A percentile compares a stretch with the other conserved stretches of the same genome.
These are phyloP conservation scores for Begonia masoniana DNA, from an alignment of 306 rosid genomes.

Conservation along the genomic window DNA sequence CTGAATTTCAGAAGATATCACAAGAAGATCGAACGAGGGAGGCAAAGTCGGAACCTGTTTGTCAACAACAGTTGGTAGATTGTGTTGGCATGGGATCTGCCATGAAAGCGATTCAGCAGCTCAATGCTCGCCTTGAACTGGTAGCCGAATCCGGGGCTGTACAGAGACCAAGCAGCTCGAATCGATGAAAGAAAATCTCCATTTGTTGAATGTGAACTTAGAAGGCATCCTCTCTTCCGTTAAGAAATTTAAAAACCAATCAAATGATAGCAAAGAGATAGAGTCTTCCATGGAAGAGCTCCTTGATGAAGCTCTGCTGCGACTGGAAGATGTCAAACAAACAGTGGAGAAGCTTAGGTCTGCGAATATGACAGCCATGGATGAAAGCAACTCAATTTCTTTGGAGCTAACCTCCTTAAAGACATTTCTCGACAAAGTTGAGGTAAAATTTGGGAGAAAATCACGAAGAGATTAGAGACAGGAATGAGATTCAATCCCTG, in stretches of 20 bases:
- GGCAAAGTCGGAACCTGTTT: conserved; percentile 27
- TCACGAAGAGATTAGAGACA: conserved; percentile 9
- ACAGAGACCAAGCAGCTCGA: conserved; percentile 31
- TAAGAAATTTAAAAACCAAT: conserved; percentile 43
- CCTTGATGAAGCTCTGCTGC: conserved; percentile 45
- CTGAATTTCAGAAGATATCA: conserved; percentile 40
- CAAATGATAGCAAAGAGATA: conserved; percentile 10
- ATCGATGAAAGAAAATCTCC: conserved; percentile 38
- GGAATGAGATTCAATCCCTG: conserved; percentile 8
- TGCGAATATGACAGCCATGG: conserved; percentile 37
- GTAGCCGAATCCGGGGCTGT: conserved; percentile 36
- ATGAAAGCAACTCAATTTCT: conserved; percentile 37
- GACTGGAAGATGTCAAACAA: conserved; percentile 52
- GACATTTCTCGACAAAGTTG: conserved; percentile 43
- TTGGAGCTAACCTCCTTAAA: conserved; percentile 50
- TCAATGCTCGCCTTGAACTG: conserved; percentile 51
- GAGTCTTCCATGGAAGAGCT: conserved; percentile 42
- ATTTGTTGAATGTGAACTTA: conserved; percentile 47
- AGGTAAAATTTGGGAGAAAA: conserved; percentile 23
- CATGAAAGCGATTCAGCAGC: conserved; percentile 49
- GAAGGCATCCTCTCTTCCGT: conserved; percentile 49
- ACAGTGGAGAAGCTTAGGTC: conserved; percentile 40
- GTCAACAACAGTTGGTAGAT: conserved; percentile 25
- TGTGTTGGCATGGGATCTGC: conserved; percentile 49
- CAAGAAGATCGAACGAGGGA: conserved; percentile 40